These are phyloP conservation scores for Malassezia psittaci DNA, from an alignment of 1,284 basidiomycete species.

Conservation along the genomic window DNA sequence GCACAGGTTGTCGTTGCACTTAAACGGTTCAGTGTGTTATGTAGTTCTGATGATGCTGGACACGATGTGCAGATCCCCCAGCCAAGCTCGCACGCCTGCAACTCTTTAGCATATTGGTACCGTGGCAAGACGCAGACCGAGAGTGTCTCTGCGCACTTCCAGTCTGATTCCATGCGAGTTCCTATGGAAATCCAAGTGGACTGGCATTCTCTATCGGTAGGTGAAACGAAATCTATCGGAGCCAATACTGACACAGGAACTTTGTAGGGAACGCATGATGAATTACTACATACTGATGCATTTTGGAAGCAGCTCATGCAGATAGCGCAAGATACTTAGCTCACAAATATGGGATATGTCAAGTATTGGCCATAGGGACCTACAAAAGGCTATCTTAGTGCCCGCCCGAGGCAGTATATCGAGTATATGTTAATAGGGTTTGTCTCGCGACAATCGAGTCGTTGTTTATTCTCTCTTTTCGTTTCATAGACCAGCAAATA, in stretches of 20 bases:
- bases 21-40: neutral
- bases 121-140: neutral
- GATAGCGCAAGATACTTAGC: neutral
- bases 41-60: neutral
- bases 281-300: neutral
- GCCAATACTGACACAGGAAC: neutral
- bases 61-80: neutral
- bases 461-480: too few relatives aligned
- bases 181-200: neutral
- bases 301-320: neutral
- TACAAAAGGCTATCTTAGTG: conserved; percentile 10
- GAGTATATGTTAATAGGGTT: neutral
- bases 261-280: conserved; percentile 2
- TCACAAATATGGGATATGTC: neutral
- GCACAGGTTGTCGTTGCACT: neutral
- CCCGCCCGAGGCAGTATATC: conserved; percentile 2
- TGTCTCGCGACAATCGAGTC: too few relatives aligned
- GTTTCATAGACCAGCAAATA: too few relatives aligned
- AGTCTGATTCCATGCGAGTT: neutral
- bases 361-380: neutral
- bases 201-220: neutral
- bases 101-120: neutral
- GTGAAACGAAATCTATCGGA: neutral
- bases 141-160: neutral
- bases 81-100: too few relatives aligned